Percentiles rank a stretch among this genome's conserved stretches.
Evolutionary conservation across 2,329 filamentous ascomycete species (phyloP).

Genomic region (Diatrype stigma): DNA sequence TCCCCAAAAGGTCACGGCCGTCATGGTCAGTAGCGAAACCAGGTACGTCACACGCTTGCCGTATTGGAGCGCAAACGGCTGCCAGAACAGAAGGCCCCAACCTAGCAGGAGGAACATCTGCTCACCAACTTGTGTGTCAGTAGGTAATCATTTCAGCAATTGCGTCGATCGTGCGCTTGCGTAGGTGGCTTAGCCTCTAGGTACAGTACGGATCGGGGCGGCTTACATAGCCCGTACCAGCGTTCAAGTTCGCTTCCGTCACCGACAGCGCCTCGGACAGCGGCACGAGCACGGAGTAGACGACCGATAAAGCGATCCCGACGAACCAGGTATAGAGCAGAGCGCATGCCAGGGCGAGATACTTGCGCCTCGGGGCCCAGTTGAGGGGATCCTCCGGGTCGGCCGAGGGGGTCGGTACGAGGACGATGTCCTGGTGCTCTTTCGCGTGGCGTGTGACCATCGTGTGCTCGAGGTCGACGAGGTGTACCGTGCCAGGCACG

Average conservation of each 20-base stretch:
- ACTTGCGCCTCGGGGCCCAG: constrained; percentile 30
- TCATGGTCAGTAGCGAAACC: constrained; percentile 18
- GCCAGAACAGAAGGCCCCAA: constrained; percentile 31
- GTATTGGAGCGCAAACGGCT: constrained; percentile 27
- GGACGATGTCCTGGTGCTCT: constrained; percentile 34
- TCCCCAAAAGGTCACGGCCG: not conserved
- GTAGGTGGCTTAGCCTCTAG: too few species aligned
- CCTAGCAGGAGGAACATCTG: constrained; percentile 28
- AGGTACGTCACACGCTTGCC: constrained; percentile 29
- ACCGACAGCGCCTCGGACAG: constrained; percentile 29
- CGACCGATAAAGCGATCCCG: constrained; percentile 20
- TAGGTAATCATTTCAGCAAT: not conserved
- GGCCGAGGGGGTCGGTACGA: constrained; percentile 29
- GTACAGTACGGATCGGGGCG: constrained; percentile 17
- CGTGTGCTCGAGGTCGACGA: constrained; percentile 32
- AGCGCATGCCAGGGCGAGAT: constrained; percentile 22
- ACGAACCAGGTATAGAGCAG: constrained; percentile 15
- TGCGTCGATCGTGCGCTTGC: too few species aligned
- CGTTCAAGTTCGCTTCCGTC: constrained; percentile 32
- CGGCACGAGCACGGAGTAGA: constrained; percentile 36
- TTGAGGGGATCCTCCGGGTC: constrained; percentile 37
- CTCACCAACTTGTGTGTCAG: not conserved
- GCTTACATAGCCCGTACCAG: constrained; percentile 33
- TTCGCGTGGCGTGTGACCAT: not conserved
- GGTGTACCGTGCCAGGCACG: constrained; percentile 37